These are phyloP conservation scores for Penicillium janthinellum DNA, from an alignment of 2,329 filamentous ascomycete species.

Conservation along the genomic window DNA sequence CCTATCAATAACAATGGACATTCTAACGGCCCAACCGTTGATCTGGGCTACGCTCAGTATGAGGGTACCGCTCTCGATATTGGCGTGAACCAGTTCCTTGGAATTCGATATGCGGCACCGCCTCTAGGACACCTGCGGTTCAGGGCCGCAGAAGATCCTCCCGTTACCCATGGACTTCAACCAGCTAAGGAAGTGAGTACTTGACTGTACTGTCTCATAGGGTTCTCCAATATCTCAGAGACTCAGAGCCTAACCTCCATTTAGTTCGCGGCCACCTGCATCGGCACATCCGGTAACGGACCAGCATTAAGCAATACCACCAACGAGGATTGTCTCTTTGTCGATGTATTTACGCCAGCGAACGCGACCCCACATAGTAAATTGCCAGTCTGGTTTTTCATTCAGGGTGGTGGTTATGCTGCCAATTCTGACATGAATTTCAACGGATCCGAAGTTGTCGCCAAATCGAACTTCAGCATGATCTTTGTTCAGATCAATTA, in stretches of 20 bases:
- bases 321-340: slow-evolving; percentile 31
- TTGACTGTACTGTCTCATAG: background rate
- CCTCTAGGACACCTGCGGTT: slow-evolving; percentile 66
- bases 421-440: slow-evolving; percentile 52
- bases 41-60: slow-evolving; percentile 66
- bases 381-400: slow-evolving; percentile 62
- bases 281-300: slow-evolving; percentile 56
- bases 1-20: background rate
- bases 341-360: slow-evolving; percentile 31
- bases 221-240: background rate
- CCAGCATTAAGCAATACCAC: slow-evolving; percentile 62
- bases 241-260: background rate
- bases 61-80: slow-evolving; percentile 54
- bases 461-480: slow-evolving; percentile 57
- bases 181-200: slow-evolving; percentile 52
- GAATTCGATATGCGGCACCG: slow-evolving; percentile 68
- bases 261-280: slow-evolving; percentile 51
- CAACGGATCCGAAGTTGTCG: slow-evolving; percentile 60
- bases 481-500: slow-evolving; percentile 71
- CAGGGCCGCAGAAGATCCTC: slow-evolving; percentile 62
- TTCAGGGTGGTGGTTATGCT: slow-evolving; percentile 61
- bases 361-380: slow-evolving; percentile 42
- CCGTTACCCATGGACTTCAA: slow-evolving; percentile 37
- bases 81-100: slow-evolving; percentile 68
- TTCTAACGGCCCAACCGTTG: slow-evolving; percentile 41